Base-by-base conservation (phyloP, 108 stramenopile genomes). In the Cyclotella baltica region DNA sequence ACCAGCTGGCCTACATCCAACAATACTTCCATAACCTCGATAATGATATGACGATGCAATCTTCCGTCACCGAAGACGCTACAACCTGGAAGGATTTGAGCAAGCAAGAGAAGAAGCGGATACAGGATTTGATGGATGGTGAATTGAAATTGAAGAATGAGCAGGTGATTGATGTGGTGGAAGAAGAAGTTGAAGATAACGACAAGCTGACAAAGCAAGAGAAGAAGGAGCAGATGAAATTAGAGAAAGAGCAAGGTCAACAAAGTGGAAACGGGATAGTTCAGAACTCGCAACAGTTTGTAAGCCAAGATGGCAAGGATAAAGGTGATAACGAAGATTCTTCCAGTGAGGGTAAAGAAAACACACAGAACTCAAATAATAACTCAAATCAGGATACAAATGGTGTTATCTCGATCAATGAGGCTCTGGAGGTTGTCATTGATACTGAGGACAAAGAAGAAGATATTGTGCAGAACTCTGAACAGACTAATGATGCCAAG, bases 91-190 rank as follows among this genome's bases (percentile, higher is more conserved):
- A 61, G 30, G 59, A 61, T 61, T 33, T 61, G 0, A 61, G 19
- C 31, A 47, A 70, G 28, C 52, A 53, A 38, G 68, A 70, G 52
- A 33, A 56, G 68, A 56, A 70, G 37, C 35, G 37, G 13, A 52
- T 55, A 15, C 33, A 47, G 18, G 20, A 25, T 18, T 31, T 70
- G 52, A 55, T 70, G 68, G 51, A 70, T 35, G 52, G n/a, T 15
- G 51, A 53, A 4, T 70, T 70, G 68, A 1, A 53, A 10, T 33
- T 70, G 23, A 30, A 72, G 58, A 62, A 62, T 20, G 15, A 40
- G 59, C 23, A 36, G 59, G 23, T 56, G 52, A 53, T 13, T 20
- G 13, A 56, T 5, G 22, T 19, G 23, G 15, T 20, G 30, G 23
- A 25, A 31, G 5, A 61, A 47, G 11, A 29, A 22, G 57, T n/a